Evolutionary conservation across 2,329 filamentous ascomycete genomes (phyloP).

Genomic region (Penicillium verrucosum): DNA sequence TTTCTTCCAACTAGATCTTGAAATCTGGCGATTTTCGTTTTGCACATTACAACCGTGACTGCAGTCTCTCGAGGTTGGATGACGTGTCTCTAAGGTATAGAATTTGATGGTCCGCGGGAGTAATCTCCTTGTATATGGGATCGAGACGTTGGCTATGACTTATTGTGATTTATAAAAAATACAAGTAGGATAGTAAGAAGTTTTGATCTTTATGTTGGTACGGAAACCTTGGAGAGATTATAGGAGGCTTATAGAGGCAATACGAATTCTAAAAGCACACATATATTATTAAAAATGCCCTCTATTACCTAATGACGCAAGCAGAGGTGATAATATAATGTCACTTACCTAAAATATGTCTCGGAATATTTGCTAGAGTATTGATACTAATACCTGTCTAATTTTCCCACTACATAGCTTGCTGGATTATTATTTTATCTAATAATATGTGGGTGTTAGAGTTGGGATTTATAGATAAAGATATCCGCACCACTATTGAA

Average conservation of each 20-base stretch:
- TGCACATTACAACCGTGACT: slow-evolving; percentile 6
- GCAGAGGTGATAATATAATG: too few relatives aligned
- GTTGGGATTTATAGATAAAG: too few relatives aligned
- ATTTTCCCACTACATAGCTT: too few relatives aligned
- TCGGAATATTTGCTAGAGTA: too few relatives aligned
- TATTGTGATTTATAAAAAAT: background rate
- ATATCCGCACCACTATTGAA: too few relatives aligned
- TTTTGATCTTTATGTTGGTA: background rate
- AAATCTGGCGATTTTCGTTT: slow-evolving; percentile 6
- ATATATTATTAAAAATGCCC: background rate
- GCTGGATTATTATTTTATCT: too few relatives aligned
- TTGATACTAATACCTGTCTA: too few relatives aligned
- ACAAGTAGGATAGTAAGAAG: background rate
- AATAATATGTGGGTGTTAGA: too few relatives aligned
- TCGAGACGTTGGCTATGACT: background rate
- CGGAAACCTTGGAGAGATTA: background rate
- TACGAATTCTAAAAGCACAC: background rate
- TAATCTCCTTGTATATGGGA: slow-evolving; percentile 17
- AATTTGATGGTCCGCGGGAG: slow-evolving; percentile 10
- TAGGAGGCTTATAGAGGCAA: too few relatives aligned
- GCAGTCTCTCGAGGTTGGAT: slow-evolving; percentile 15
- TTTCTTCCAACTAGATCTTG: slow-evolving; percentile 6
- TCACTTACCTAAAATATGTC: too few relatives aligned
- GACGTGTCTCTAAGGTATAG: slow-evolving; percentile 12
- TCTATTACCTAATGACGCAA: background rate